These are phyloP conservation scores for Stemphylium lycopersici DNA, from an alignment of 2,329 filamentous ascomycete genomes.

Conservation along the genomic window DNA sequence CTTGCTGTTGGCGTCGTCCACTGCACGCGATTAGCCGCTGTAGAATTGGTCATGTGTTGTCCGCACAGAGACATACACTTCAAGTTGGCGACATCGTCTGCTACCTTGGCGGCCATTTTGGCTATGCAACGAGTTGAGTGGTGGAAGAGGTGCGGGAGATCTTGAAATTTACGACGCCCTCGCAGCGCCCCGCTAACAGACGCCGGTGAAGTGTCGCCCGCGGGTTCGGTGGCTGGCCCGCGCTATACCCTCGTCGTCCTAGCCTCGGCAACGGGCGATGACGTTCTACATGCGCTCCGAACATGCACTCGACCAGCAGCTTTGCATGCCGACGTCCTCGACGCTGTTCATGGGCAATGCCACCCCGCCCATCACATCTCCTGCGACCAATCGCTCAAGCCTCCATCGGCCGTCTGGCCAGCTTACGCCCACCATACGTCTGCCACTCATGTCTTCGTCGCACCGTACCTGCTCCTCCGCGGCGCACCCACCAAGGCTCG, in stretches of 20 bases:
- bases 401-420: not conserved
- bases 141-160: slow-evolving; percentile 9
- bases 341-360: slow-evolving; percentile 34
- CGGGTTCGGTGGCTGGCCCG: slow-evolving; percentile 19
- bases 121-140: slow-evolving; percentile 5
- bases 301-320: slow-evolving; percentile 14
- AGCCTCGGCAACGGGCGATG: slow-evolving; percentile 23
- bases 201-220: slow-evolving; percentile 14
- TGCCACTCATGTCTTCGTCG: slow-evolving; percentile 27
- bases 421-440: slow-evolving; percentile 14
- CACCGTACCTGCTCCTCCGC: slow-evolving; percentile 13
- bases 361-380: slow-evolving; percentile 26
- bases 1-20: slow-evolving; percentile 46
- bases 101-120: slow-evolving; percentile 48
- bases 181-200: slow-evolving; percentile 15
- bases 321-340: slow-evolving; percentile 4
- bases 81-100: slow-evolving; percentile 46
- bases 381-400: slow-evolving; percentile 19
- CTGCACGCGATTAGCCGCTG: slow-evolving; percentile 27
- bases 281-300: slow-evolving; percentile 29
- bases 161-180: slow-evolving; percentile 24
- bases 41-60: not conserved
- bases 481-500: slow-evolving; percentile 12
- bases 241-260: slow-evolving; percentile 8
- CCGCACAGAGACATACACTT: slow-evolving; percentile 38